Evolutionary conservation across 1,284 basidiomycete species (phyloP).

Genomic region (Puccinia coronata): DNA sequence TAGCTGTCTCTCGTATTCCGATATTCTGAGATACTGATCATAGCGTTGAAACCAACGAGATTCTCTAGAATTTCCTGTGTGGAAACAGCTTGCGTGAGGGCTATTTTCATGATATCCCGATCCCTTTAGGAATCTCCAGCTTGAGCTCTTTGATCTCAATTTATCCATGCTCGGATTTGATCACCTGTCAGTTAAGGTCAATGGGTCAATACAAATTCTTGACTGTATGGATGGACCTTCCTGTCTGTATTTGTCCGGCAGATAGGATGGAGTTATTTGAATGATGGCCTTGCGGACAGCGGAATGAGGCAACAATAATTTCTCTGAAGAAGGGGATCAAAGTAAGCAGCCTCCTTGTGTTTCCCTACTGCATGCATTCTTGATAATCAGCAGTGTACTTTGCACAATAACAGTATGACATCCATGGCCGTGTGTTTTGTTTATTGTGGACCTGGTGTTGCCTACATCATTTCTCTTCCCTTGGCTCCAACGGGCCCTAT

Average conservation of each 20-base stretch:
- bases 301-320: conserved; percentile 93
- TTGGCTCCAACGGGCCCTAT: too few relatives aligned
- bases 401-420: too few relatives aligned
- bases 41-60: too few relatives aligned
- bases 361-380: conserved; percentile 65
- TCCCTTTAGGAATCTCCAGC: conserved; percentile 75
- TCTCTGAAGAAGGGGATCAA: conserved; percentile 97
- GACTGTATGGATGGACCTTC: conserved; percentile 71
- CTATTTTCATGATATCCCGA: too few relatives aligned
- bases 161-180: conserved; percentile 82
- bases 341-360: conserved; percentile 87
- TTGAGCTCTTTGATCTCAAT: conserved; percentile 83
- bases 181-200: conserved; percentile 89
- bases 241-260: conserved; percentile 75
- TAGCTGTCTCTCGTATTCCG: too few relatives aligned
- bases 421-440: too few relatives aligned
- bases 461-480: too few relatives aligned
- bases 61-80: too few relatives aligned
- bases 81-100: too few relatives aligned
- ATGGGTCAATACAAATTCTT: conserved; percentile 69
- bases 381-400: too few relatives aligned
- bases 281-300: conserved; percentile 87
- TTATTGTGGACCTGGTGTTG: too few relatives aligned
- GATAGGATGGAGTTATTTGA: conserved; percentile 93
- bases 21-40: too few relatives aligned